These are phyloP conservation scores for Ogataea zsoltii DNA, from an alignment of 805 yeast species.

Conservation along the genomic window DNA sequence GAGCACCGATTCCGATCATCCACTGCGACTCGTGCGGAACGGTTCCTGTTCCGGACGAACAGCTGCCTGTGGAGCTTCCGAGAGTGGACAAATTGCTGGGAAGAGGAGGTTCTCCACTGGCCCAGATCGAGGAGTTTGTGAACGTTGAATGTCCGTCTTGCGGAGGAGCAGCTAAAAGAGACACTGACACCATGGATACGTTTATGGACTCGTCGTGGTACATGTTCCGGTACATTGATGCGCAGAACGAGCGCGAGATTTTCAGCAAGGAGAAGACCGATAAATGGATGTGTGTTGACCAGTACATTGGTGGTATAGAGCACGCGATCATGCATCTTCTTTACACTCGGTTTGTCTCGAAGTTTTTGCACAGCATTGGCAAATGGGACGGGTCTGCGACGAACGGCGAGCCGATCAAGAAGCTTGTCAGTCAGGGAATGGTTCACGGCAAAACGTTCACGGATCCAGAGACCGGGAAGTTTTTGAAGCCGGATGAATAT, in stretches of 20 bases:
- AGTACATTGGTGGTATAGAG: slow-evolving; percentile 93
- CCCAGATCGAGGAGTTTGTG: slow-evolving; percentile 64
- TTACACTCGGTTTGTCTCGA: slow-evolving; percentile 82
- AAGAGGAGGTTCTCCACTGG: slow-evolving; percentile 68
- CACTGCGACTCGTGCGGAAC: slow-evolving; percentile 86
- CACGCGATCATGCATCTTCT: slow-evolving; percentile 92
- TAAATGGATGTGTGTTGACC: slow-evolving; percentile 74
- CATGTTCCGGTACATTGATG: slow-evolving; percentile 78
- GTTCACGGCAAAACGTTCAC: slow-evolving; percentile 87
- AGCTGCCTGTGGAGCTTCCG: slow-evolving; percentile 84
- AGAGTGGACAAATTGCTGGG: slow-evolving; percentile 42
- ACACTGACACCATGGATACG: slow-evolving; percentile 98
- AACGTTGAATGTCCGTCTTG: slow-evolving; percentile 82
- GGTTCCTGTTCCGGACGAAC: slow-evolving; percentile 87
- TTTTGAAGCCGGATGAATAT: slow-evolving; percentile 77
- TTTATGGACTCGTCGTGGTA: slow-evolving; percentile 99
- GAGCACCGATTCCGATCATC: slow-evolving; percentile 95
- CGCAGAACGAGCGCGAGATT: slow-evolving; percentile 56
- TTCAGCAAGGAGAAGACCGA: slow-evolving; percentile 54
- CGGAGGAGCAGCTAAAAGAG: slow-evolving; percentile 70
- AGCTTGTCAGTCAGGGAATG: slow-evolving; percentile 94
- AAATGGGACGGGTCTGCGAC: slow-evolving; percentile 61
- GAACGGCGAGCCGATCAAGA: slow-evolving; percentile 78
- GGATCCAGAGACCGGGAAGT: slow-evolving; percentile 72
- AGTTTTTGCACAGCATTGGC: slow-evolving; percentile 68